These are phyloP conservation scores for Gloeostereum incarnatum DNA, from an alignment of 768 basidiomycete species.

Conservation along the genomic window DNA sequence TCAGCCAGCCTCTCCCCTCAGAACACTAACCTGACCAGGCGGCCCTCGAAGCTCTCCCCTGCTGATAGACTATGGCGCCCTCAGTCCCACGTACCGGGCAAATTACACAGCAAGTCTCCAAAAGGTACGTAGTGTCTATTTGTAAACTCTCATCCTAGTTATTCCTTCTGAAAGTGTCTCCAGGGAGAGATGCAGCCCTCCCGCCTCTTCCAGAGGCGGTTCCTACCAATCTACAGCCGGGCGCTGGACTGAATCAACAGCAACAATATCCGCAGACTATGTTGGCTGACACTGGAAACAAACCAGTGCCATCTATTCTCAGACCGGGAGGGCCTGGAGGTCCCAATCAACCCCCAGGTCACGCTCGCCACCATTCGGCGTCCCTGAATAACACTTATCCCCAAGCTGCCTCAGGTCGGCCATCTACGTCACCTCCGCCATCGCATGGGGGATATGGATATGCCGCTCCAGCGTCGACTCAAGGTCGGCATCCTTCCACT, in stretches of 20 bases:
- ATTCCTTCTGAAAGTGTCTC: conserved; percentile 13
- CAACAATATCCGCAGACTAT: conserved; percentile 2
- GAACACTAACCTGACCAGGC: conserved; percentile 24
- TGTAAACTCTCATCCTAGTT: conserved; percentile 4
- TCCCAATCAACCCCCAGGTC: not conserved
- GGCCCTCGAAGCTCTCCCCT: conserved; percentile 44
- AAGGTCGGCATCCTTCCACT: no score
- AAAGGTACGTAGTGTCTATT: not conserved
- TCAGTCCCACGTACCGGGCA: conserved; percentile 11
- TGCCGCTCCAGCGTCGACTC: no score
- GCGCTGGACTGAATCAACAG: conserved; percentile 2
- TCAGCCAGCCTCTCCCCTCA: conserved; percentile 14
- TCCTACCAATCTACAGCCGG: conserved; percentile 1
- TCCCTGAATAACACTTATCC: not conserved
- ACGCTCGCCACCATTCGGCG: not conserved
- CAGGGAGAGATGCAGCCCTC: conserved; percentile 20
- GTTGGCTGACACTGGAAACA: not conserved
- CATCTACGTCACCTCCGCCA: no score
- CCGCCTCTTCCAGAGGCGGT: conserved; percentile 28
- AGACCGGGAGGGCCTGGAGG: conserved; percentile 6
- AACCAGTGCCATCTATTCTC: conserved; percentile 7
- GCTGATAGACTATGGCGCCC: conserved; percentile 44
- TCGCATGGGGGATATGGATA: no score
- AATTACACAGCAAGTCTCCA: not conserved
- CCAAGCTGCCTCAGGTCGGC: no score